Percentiles rank a stretch among this genome's conserved stretches.
These are phyloP conservation scores for Coniochaeta sp. DNA, from an alignment of 2,329 filamentous ascomycete species.

Conservation along the genomic window DNA sequence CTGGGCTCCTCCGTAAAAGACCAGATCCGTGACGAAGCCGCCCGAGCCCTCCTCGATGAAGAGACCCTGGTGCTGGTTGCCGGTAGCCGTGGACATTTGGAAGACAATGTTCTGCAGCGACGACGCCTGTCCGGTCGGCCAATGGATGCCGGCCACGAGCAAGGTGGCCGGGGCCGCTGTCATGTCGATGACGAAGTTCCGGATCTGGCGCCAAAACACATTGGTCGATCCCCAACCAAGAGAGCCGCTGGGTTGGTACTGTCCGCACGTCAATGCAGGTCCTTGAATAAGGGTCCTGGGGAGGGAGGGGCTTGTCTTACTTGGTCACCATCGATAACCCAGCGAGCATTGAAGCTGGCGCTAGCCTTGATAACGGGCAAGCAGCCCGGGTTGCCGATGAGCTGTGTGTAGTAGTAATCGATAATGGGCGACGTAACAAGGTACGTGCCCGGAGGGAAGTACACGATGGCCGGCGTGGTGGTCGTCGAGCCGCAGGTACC, in stretches of 20 bases:
- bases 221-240: constrained; percentile 47
- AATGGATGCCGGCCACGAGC: constrained; percentile 51
- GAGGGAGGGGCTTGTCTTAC: constrained; percentile 5
- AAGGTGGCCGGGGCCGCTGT: constrained; percentile 37
- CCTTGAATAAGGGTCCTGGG: not conserved
- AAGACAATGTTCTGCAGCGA: constrained; percentile 50
- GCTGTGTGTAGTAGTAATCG: constrained; percentile 71
- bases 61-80: constrained; percentile 47
- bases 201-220: constrained; percentile 50
- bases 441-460: constrained; percentile 50
- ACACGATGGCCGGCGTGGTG: constrained; percentile 18
- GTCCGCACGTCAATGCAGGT: not conserved
- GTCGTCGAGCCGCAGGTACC: constrained; percentile 16
- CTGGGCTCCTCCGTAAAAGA: constrained; percentile 60
- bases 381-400: constrained; percentile 61
- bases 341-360: constrained; percentile 34
- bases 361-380: constrained; percentile 48
- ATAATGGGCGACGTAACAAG: constrained; percentile 60
- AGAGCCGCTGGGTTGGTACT: constrained; percentile 26
- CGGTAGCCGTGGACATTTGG: constrained; percentile 32
- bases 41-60: constrained; percentile 58
- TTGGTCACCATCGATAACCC: constrained; percentile 38
- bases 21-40: constrained; percentile 60
- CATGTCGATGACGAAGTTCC: constrained; percentile 50
- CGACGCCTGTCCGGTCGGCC: constrained; percentile 60